Evolutionary conservation across 495 filamentous ascomycete species (phyloP), one percentile per base, ranked within the genome.

Genomic region (Mytilinidion resinicola): DNA sequence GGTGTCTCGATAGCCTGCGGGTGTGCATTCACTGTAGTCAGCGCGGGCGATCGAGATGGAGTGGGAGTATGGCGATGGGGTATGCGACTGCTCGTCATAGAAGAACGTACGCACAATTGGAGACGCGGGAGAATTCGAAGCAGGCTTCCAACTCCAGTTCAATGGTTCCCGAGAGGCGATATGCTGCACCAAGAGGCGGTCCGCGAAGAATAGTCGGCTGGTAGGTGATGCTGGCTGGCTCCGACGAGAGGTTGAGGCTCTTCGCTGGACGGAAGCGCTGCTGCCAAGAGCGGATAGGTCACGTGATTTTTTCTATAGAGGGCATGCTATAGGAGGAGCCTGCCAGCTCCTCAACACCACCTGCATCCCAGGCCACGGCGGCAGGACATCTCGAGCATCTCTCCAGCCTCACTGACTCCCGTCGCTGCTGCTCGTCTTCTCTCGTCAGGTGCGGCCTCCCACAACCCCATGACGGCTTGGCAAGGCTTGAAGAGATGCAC

Each of bases 1-100:
- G 46, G 21, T 49, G 19, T 49, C 21, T 49, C 33, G 46, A 49
- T 49, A 49, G 21, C 46, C 46, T 49, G 17, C 21, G 17, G 46
- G 17, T 21, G 21, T 49, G 20, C 17, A 49, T 49, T 49, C 46
- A 49, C 17, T 12, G 9, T 25, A 14, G 14, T 49, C 46, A 49
- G 46, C 19, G 21, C 33, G 21, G 46, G 33, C 6, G 7, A 12
- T 49, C 33, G 17, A 25, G 46, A 49, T 49, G 46, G 6, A 30
- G 46, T 11, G 4, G 9, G 17, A 17, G 46, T 19, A 49, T 30
- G 21, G 17, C 21, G 46, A 49, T 49, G 46, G 46, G 46, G 25
- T 49, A 17, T 30, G 46, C 46, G 46, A 49, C 46, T 49, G 46
- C 7, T 19, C 17, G 46, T 49, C 46, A 49, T 30, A 14, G 21